These are phyloP conservation scores for Skeletonema menzelii DNA, from an alignment of 108 stramenopile species.

Conservation along the genomic window DNA sequence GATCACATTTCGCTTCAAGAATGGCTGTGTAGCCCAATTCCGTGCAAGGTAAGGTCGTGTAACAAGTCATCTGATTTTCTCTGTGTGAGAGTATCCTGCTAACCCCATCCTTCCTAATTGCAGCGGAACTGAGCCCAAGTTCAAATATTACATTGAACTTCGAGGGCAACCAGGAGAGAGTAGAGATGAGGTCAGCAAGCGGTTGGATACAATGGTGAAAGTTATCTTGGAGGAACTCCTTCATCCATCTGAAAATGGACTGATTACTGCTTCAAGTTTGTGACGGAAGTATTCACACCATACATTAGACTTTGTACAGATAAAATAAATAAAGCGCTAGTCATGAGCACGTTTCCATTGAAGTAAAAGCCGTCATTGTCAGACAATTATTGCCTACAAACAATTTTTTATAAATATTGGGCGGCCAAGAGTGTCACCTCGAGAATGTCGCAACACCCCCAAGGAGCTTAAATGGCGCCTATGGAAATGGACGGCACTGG, in stretches of 20 bases:
- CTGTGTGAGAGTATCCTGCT: background rate
- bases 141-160: slow-evolving; percentile 97
- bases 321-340: background rate
- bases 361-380: background rate
- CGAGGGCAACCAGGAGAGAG: slow-evolving; percentile 78
- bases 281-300: background rate
- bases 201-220: slow-evolving; percentile 63
- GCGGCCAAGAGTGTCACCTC: background rate
- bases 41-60: slow-evolving; percentile 61
- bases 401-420: background rate
- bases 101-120: background rate
- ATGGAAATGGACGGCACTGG: background rate
- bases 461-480: background rate
- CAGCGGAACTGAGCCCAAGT: slow-evolving; percentile 97
- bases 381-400: background rate
- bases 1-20: slow-evolving; percentile 91
- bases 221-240: slow-evolving; percentile 77
- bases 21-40: slow-evolving; percentile 94
- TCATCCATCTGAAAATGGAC: slow-evolving; percentile 71
- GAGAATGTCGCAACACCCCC: background rate
- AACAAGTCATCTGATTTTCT: background rate
- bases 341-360: background rate
- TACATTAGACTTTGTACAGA: background rate
- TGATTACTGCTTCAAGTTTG: slow-evolving; percentile 40
- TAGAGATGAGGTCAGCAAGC: slow-evolving; percentile 58